Conservation (phyloP, 2,329 filamentous ascomycete genomes). For the Calonectria pauciramosa region DNA sequence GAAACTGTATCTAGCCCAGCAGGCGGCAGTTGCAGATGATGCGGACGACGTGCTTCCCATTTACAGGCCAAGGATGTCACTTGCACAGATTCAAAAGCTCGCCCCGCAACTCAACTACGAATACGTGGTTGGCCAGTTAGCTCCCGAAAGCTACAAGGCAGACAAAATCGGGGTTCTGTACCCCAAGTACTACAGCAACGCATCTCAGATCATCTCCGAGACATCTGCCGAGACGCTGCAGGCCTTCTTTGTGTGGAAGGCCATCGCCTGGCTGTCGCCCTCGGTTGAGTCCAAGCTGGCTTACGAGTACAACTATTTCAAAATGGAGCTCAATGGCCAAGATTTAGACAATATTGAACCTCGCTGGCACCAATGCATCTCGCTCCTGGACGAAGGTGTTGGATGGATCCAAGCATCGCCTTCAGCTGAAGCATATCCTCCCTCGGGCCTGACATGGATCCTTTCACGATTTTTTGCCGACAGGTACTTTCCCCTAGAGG, state of each 20-base stretch:
- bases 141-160: conserved; percentile 36
- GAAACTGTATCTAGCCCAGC: not conserved
- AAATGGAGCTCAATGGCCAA: conserved; percentile 70
- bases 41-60: not conserved
- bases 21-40: not conserved
- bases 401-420: conserved; percentile 3
- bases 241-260: conserved; percentile 75
- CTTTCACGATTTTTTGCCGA: conserved; percentile 80
- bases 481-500: conserved; percentile 75
- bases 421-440: not conserved
- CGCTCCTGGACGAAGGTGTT: conserved; percentile 23
- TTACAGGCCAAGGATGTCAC: not conserved
- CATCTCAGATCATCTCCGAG: conserved; percentile 68
- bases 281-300: conserved; percentile 72
- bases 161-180: conserved; percentile 66
- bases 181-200: conserved; percentile 70
- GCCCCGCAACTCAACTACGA: conserved; percentile 25
- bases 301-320: conserved; percentile 71
- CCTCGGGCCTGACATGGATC: conserved; percentile 72
- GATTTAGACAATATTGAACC: conserved; percentile 19
- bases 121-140: conserved; percentile 21
- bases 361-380: conserved; percentile 28
- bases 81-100: conserved; percentile 11
- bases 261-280: conserved; percentile 65
- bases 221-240: conserved; percentile 69